Base-by-base conservation (phyloP, 192 early-diverging fungal species). In the Podila minutissima region DNA sequence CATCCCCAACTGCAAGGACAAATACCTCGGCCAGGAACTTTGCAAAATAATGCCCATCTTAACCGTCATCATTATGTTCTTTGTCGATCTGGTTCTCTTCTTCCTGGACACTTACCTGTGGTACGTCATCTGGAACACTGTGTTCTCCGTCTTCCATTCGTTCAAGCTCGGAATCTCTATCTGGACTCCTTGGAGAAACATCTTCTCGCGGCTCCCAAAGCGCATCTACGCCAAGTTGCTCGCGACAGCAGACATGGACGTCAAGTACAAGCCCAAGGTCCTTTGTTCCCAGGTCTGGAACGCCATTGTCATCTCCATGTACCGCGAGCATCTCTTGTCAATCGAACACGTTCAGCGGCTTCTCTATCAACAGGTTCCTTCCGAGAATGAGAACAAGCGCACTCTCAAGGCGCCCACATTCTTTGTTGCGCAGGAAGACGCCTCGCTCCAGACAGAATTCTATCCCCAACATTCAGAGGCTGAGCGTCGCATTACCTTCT, bases 61-160 rank as follows among this genome's bases (percentile, higher is more conserved):
- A 33, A 92, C 92, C 4, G 85, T 94, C 28, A 86, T 86, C 1
- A 84, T 93, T 50, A 93, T 94, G 92, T 89, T 94, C 82, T 70
- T 93, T 63, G 88, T 93, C 28, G 90, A 93, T 62, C 71, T 94
- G 59, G 84, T 91, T 13, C 89, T 96, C 17, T 95, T 92, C 76
- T 96, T 96, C 73, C 75, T 95, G 53, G 94, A 95, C 65, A 96
- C 94, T 0, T 96, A 96, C 69, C 86, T 96, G 69, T 96, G 94
- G 94, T 96, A 94, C 66, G 91, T 94, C 29, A 93, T 95, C 50
- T 95, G 93, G 93, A 93, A 92, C 74, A 93, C 94, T 2, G 69
- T 92, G 53, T 93, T 96, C 59, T 94, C 94, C 4, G 92, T 95
- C 29, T 88, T 87, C 32, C 88, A 89, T 55, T 90, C 93, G 7